Conservation (phyloP, 2,329 filamentous ascomycete species). For the Diplodia seriata region DNA sequence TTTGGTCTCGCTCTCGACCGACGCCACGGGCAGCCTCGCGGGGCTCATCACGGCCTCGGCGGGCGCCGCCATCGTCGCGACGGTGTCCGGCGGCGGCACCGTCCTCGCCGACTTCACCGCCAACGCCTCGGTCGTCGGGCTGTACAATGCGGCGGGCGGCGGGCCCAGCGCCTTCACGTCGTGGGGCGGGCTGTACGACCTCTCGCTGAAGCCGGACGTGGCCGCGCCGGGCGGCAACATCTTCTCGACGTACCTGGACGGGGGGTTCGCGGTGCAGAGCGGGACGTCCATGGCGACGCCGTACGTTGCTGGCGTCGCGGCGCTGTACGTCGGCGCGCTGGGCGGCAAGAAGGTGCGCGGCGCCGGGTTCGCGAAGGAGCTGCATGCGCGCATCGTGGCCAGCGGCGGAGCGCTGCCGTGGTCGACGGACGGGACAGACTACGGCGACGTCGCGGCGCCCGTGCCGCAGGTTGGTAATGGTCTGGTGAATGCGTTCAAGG, state of each 20-base stretch:
- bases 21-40: constrained; percentile 37
- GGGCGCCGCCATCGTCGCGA: constrained; percentile 24
- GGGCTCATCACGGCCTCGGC: constrained; percentile 38
- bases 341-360: constrained; percentile 39
- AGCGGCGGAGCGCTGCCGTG: constrained; percentile 41
- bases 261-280: constrained; percentile 59
- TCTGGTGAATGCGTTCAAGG: constrained; percentile 66
- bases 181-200: constrained; percentile 68
- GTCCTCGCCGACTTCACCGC: constrained; percentile 16
- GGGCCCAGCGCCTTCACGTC: constrained; percentile 61
- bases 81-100: constrained; percentile 7
- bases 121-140: constrained; percentile 19
- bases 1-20: constrained; percentile 34
- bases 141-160: constrained; percentile 52
- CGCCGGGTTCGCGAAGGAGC: constrained; percentile 38
- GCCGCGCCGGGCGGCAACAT: constrained; percentile 65
- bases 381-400: constrained; percentile 41
- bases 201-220: constrained; percentile 63
- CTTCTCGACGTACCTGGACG: constrained; percentile 62
- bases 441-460: constrained; percentile 46
- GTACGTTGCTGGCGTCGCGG: constrained; percentile 58
- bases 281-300: constrained; percentile 69
- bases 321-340: constrained; percentile 41
- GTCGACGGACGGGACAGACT: constrained; percentile 34
- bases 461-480: constrained; percentile 68